Percentiles rank a stretch among this genome's conserved stretches.
phyloP scores from a whole-genome alignment of 1,284 basidiomycete species.

The Afroboletus lepidellus region DNA sequence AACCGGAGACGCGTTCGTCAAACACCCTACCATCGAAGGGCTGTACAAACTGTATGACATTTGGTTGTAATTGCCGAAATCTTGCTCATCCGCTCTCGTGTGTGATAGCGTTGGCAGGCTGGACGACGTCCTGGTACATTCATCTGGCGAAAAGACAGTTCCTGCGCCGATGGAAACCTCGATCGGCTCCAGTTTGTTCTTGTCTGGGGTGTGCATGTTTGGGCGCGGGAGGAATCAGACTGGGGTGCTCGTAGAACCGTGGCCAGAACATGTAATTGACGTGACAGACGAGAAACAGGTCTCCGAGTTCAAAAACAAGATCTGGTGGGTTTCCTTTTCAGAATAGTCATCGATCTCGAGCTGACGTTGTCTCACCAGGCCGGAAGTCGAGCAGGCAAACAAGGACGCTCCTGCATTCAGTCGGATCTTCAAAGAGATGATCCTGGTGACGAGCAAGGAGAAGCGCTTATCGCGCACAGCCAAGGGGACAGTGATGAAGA shows the following conservation, averaged over 20 bases:
- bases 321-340: conserved; percentile 15
- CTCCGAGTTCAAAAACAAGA: conserved; percentile 22
- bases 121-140: conserved; percentile 24
- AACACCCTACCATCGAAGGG: conserved; percentile 33
- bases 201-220: conserved; percentile 26
- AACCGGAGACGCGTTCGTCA: conserved; percentile 31
- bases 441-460: conserved; percentile 24
- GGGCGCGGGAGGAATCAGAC: conserved; percentile 21
- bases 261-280: conserved; percentile 22
- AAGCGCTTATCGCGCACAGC: conserved; percentile 29
- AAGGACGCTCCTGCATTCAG: conserved; percentile 32
- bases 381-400: conserved; percentile 36
- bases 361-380: conserved; percentile 10
- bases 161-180: background rate
- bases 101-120: conserved; percentile 22
- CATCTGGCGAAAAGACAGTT: conserved; percentile 26
- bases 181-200: background rate
- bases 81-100: no score
- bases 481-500: conserved; percentile 32
- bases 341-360: background rate
- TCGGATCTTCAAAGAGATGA: conserved; percentile 36
- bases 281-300: conserved; percentile 18
- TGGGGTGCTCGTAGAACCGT: conserved; percentile 30
- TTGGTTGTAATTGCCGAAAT: no score
- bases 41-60: conserved; percentile 38